A percentile compares a stretch with the other conserved stretches of the same genome.
phyloP scores from a whole-genome alignment of 495 filamentous ascomycete genomes.

The Neurospora sublineolata region DNA sequence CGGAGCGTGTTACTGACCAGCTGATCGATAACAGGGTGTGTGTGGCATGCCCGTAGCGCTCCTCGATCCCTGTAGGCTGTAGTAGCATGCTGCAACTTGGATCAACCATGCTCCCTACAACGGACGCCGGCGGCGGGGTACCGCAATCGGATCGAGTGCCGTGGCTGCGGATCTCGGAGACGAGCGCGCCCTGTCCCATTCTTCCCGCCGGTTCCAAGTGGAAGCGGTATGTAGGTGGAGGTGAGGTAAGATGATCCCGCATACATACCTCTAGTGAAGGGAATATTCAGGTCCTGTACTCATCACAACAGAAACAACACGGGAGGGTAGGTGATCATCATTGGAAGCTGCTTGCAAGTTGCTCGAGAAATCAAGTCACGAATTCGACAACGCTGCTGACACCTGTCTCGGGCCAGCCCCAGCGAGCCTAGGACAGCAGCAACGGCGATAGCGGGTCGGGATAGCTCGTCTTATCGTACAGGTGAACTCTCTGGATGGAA shows the following conservation, averaged over 20 bases:
- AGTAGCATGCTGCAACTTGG: not conserved
- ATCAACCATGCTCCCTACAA: constrained; percentile 5
- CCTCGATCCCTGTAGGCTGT: not conserved
- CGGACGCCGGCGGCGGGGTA: constrained; percentile 12
- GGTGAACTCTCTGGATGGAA: not conserved
- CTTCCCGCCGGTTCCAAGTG: not conserved
- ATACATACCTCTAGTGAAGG: too few relatives aligned
- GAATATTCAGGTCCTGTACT: not conserved
- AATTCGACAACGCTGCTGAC: not conserved
- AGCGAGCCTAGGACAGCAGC: not conserved
- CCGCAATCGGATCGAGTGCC: constrained; percentile 18
- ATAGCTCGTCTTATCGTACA: not conserved
- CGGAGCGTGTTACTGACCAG: not conserved
- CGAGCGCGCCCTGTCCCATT: not conserved
- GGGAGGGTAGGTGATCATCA: not conserved
- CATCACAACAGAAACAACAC: not conserved
- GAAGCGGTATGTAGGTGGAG: not conserved
- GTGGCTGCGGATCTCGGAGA: constrained; percentile 6
- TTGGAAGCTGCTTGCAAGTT: not conserved
- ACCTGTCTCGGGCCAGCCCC: not conserved
- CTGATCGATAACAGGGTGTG: not conserved
- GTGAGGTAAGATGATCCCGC: not conserved
- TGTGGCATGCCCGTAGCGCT: not conserved
- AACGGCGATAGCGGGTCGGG: not conserved
- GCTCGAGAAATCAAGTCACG: not conserved